phyloP scores from a whole-genome alignment of 2,329 filamentous ascomycete species.

The Ploettnerulaceae sp. region DNA sequence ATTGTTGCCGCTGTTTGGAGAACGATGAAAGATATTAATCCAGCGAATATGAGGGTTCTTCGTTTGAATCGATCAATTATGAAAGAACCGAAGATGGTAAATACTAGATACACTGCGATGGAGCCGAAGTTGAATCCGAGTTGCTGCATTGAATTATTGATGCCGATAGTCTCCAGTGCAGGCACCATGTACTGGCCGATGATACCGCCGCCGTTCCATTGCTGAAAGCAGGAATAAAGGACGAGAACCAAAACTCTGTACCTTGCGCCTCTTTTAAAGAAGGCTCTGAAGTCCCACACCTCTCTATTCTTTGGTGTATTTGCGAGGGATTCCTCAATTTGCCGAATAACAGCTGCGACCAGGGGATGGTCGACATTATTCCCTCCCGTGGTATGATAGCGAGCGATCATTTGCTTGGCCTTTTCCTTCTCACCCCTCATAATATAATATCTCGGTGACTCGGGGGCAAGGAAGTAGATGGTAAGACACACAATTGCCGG shows the following conservation, averaged over 20 bases:
- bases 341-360: conserved; percentile 25
- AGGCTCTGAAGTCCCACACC: conserved; percentile 44
- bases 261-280: conserved; percentile 41
- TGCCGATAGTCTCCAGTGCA: conserved; percentile 23
- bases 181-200: conserved; percentile 26
- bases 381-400: conserved; percentile 43
- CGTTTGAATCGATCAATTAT: conserved; percentile 17
- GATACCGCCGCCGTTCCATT: conserved; percentile 28
- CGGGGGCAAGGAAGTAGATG: conserved; percentile 12
- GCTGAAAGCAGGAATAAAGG: conserved; percentile 37
- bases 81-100: conserved; percentile 19
- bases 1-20: conserved; percentile 43
- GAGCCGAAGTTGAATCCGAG: conserved; percentile 24
- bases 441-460: conserved; percentile 37
- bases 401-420: conserved; percentile 38
- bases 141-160: conserved; percentile 16
- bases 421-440: conserved; percentile 34
- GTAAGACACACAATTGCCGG: conserved; percentile 24
- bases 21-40: conserved; percentile 40
- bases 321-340: conserved; percentile 30
- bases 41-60: conserved; percentile 42
- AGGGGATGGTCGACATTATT: conserved; percentile 21
- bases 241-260: conserved; percentile 42
- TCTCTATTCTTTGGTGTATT: conserved; percentile 33
- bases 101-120: conserved; percentile 21